Percentiles rank a stretch among this genome's conserved stretches.
These are phyloP conservation scores for Wickerhamiella infanticola DNA, from an alignment of 1,139 yeast species.

Conservation along the genomic window DNA sequence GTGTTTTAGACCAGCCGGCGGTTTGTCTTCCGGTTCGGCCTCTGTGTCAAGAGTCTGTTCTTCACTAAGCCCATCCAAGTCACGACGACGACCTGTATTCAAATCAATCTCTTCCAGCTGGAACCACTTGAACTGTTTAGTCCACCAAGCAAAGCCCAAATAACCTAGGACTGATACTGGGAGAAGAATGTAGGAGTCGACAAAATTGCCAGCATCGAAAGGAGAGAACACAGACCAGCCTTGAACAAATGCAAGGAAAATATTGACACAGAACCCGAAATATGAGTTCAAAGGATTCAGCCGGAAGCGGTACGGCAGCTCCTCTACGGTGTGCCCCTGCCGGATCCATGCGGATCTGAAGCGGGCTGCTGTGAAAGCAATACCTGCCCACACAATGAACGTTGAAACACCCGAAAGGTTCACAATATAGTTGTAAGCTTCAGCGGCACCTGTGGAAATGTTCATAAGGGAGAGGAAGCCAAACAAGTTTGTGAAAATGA, in stretches of 20 bases:
- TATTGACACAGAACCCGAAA: conserved; percentile 36
- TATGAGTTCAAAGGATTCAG: conserved; percentile 40
- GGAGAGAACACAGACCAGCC: conserved; percentile 57
- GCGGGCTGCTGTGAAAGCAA: conserved; percentile 36
- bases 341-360: conserved; percentile 36
- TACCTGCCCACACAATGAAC: conserved; percentile 36
- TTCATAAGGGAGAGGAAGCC: conserved; percentile 48
- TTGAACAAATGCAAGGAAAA: conserved; percentile 44
- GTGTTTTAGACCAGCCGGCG: too few relatives aligned
- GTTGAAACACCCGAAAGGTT: conserved; percentile 54
- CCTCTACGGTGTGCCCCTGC: conserved; percentile 33
- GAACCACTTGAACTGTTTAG: conserved; percentile 31
- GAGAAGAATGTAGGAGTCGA: conserved; percentile 48
- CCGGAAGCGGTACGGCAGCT: conserved; percentile 39
- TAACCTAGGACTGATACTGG: conserved; percentile 39
- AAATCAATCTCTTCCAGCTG: conserved; percentile 32
- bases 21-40: not conserved
- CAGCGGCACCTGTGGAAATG: conserved; percentile 42
- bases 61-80: conserved; percentile 15
- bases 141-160: conserved; percentile 27
- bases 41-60: not conserved
- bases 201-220: conserved; percentile 41
- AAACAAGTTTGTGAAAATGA: conserved; percentile 30
- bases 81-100: conserved; percentile 25
- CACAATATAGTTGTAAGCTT: conserved; percentile 72